Base-by-base conservation (phyloP, 176 grass and related monocot genomes). In the Eremochloa ophiuroides region DNA sequence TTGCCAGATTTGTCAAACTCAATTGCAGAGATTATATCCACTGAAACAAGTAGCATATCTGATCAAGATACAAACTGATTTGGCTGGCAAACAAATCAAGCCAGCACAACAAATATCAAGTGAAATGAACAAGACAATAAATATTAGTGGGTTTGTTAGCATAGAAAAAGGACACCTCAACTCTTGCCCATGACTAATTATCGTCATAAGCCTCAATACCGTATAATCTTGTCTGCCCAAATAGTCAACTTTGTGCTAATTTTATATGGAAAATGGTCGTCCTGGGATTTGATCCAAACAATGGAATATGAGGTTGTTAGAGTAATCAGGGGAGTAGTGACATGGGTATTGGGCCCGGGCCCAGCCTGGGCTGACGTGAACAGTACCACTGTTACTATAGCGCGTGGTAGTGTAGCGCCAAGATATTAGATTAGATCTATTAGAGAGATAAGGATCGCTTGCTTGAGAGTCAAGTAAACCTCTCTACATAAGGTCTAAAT, bases 1-100 rank as follows among this genome's bases (percentile, higher is more conserved):
- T 85, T 89, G 75, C 94, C 94, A 56, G 94, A 93, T 89, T 84
- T 97, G 84, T 97, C 89, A 85, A 97, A 97, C 80, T 97, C 94
- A 64, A 97, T 93, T 78, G 94, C 94, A 53, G 94, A 93, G 67
- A 97, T 97, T 58, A 97, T 97, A 71, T 97, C 91, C 82, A 97
- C 94, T 97, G 86, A 69, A 83, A 83, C 80, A 77, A 80, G 80
- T 66, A 90, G 76, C 76, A 77, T 15, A 42, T 61, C 22, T 10
- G 35, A 85, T 77, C 58, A 88, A 33, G 23, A 66, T 44, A 22
- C 28, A 77, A 48, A 85, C 27, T 42, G 27, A 67, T 17, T 31
- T 74, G 6, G 77, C 63, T 29, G 26, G 38, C 47, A 5, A 80
- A 88, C 64, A 48, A 73, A 73, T 46, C 38, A 42, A 78, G 43